phyloP scores from a whole-genome alignment of 768 basidiomycete genomes.

The Paxillus ammoniavirescens region DNA sequence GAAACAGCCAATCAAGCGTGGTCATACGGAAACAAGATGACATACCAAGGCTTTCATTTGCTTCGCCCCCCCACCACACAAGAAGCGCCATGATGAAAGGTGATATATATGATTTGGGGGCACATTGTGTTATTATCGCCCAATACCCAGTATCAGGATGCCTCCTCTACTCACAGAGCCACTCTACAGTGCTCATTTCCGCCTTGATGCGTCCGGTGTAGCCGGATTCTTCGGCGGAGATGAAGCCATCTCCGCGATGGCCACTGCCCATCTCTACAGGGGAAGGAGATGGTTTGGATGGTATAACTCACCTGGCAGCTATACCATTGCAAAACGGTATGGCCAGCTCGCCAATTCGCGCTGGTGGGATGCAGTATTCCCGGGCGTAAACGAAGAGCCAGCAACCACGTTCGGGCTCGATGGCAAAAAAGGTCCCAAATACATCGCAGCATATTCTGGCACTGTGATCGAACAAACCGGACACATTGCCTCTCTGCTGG shows the following conservation, averaged over 20 bases:
- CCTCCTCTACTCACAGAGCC: too few relatives aligned
- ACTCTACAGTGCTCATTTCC: not conserved
- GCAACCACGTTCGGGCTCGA: conserved; percentile 15
- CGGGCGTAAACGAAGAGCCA: conserved; percentile 19
- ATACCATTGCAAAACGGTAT: conserved; percentile 24
- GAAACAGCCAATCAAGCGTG: too few relatives aligned
- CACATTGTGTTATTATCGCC: too few relatives aligned
- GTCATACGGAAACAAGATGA: too few relatives aligned
- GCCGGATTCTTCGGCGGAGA: conserved; percentile 30
- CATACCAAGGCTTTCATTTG: too few relatives aligned
- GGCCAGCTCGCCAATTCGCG: conserved; percentile 14
- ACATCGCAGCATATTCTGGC: conserved; percentile 66
- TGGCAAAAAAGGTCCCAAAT: conserved; percentile 51
- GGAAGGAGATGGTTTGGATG: conserved; percentile 29
- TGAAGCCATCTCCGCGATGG: conserved; percentile 30
- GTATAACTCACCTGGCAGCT: conserved; percentile 35
- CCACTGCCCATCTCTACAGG: conserved; percentile 25
- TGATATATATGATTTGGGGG: too few relatives aligned
- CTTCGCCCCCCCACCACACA: too few relatives aligned
- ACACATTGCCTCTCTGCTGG: conserved; percentile 55
- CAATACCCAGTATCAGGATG: too few relatives aligned
- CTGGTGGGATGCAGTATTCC: conserved; percentile 12
- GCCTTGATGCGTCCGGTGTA: conserved; percentile 23
- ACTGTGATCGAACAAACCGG: conserved; percentile 45
- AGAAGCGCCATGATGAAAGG: too few relatives aligned